These are phyloP conservation scores for Pichia pseudocactophila DNA, from an alignment of 805 yeast species.

Conservation along the genomic window DNA sequence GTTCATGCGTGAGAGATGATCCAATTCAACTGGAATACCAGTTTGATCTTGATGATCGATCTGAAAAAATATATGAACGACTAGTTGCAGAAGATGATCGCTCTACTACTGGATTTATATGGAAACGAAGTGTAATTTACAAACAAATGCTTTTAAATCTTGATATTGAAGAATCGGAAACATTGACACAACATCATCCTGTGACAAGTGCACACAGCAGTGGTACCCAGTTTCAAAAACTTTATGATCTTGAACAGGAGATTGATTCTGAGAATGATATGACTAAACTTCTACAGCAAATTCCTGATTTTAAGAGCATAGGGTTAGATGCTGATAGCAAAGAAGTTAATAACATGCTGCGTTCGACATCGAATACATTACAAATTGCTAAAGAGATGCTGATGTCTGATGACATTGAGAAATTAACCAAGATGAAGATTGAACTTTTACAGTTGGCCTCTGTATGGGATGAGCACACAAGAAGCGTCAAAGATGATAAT, in stretches of 20 bases:
- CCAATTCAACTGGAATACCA: background rate
- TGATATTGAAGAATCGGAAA: constrained; percentile 44
- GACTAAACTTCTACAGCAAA: constrained; percentile 12
- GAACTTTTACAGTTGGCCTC: constrained; percentile 25
- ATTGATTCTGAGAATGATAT: background rate
- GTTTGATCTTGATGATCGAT: constrained; percentile 19
- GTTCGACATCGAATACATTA: constrained; percentile 17
- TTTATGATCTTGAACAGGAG: constrained; percentile 6
- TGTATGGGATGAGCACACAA: constrained; percentile 45
- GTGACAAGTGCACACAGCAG: background rate
- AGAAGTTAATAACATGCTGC: constrained; percentile 20
- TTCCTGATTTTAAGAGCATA: constrained; percentile 27
- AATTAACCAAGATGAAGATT: constrained; percentile 30
- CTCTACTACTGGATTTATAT: constrained; percentile 49
- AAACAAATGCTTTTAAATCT: constrained; percentile 53
- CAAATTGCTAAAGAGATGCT: background rate
- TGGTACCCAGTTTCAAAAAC: constrained; percentile 17
- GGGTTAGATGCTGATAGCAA: constrained; percentile 15
- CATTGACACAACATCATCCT: constrained; percentile 48
- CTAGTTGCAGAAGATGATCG: constrained; percentile 19
- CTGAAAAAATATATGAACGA: constrained; percentile 17
- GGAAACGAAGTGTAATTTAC: constrained; percentile 61
- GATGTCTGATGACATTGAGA: constrained; percentile 19
- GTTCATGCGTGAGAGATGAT: background rate
- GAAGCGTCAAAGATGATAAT: constrained; percentile 52